Percentiles rank a stretch among this genome's conserved stretches.
phyloP scores from a whole-genome alignment of 2,329 filamentous ascomycete genomes.

The Exserohilum turcica region DNA sequence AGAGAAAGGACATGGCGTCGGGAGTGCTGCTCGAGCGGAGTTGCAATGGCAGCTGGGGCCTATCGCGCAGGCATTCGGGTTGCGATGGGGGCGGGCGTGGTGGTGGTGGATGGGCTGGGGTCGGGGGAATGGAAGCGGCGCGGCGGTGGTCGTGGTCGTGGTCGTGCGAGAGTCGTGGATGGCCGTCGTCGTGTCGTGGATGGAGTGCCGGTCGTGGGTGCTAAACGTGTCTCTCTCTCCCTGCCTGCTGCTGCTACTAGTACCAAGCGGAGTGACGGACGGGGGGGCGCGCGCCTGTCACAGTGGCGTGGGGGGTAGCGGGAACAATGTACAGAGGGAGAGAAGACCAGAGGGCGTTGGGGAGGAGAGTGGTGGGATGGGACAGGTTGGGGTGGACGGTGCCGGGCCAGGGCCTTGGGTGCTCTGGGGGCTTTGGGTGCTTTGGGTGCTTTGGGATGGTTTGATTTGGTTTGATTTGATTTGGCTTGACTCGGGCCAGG shows the following conservation, averaged over 20 bases:
- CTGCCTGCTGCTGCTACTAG: no score
- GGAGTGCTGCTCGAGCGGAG: constrained; percentile 24
- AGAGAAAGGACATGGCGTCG: constrained; percentile 58
- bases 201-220: no score
- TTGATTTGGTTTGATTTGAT: constrained; percentile 5
- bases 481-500: not conserved
- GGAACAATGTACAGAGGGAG: not conserved
- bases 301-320: not conserved
- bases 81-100: constrained; percentile 15
- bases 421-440: no score
- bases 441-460: no score
- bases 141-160: no score
- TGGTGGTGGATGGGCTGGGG: constrained; percentile 11
- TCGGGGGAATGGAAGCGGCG: constrained; percentile 9
- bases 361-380: constrained; percentile 1
- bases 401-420: constrained; percentile 12
- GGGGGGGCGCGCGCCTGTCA: constrained; percentile 22
- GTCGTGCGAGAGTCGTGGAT: no score
- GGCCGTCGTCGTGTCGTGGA: no score
- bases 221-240: no score
- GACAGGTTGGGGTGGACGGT: not conserved
- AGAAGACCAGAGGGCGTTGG: constrained; percentile 1
- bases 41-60: constrained; percentile 29
- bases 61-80: constrained; percentile 43
- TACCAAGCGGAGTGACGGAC: constrained; percentile 9